Base-by-base conservation (phyloP, 1,139 yeast species). In the Candida tetrigidarum region DNA sequence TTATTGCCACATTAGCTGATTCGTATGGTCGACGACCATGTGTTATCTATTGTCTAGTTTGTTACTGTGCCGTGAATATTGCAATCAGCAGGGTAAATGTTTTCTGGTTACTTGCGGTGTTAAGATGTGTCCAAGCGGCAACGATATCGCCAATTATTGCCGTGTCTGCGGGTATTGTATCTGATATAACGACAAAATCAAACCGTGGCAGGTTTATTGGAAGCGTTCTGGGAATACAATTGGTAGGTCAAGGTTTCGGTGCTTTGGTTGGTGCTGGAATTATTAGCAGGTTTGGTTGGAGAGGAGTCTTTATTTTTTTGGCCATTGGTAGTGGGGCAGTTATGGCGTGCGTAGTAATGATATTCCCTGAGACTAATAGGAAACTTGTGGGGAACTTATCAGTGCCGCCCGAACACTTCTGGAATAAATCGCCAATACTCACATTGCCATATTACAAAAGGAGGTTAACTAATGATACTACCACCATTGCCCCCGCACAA, bases 181-280 rank as follows among this genome's bases (percentile, higher is more conserved):
- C 88, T 4, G 96, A 89, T 59, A 64, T 84, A 36, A 79, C 89
- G 0, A 73, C 80, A 0, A 67, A 83, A 35, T 68, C 69, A 12
- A 81, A 83, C 47, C 71, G 96, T 47, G 96, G 95, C 7, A 72
- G 78, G 9, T 76, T 74, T 46, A 76, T 83, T 39, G 92, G 93
- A 0, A 57, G 81, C 15, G 76, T 80, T 2, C 63, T 78, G 12
- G 95, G 95, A 0, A 65, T 83, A n/a, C 77, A 83, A 3, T 71
- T 86, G 7, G 57, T 86, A 15, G 96, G 95, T 1, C 86, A 83
- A 55, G 90, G 89, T 0, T 71, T 86, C 49, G 92, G 96, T 5
- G 90, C 95, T 0, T 64, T 88, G 10, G 64, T 88, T 20, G 96
- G 96, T 16, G 86, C 92, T 6, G 80, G 76, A 0, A 61, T 88